phyloP scores from a whole-genome alignment of 208 protist species.

The Histomonas meleagridis region DNA sequence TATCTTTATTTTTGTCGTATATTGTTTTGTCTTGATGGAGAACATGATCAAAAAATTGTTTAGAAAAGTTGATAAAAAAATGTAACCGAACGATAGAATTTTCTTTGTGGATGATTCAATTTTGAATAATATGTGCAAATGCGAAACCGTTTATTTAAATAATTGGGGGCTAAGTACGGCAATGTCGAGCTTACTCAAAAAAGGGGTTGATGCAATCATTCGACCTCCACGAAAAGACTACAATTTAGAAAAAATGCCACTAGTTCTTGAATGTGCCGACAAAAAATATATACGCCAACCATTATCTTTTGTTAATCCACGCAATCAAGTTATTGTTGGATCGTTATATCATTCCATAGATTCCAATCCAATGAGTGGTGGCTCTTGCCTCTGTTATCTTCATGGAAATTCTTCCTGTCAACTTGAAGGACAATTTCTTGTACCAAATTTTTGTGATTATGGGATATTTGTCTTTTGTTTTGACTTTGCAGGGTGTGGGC shows the following conservation, averaged over 20 bases:
- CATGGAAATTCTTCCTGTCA: conserved; percentile 1
- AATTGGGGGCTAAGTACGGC: no score
- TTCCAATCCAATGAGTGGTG: neutral
- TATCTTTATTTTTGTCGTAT: no score
- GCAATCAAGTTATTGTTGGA: neutral
- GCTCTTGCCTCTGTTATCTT: neutral
- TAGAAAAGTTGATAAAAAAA: no score
- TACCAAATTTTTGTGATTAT: neutral
- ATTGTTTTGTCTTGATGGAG: no score
- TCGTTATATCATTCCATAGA: neutral
- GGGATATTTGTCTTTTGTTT: neutral
- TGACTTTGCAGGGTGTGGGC: neutral
- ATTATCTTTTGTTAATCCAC: neutral
- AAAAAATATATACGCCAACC: neutral
- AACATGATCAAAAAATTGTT: no score
- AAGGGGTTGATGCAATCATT: neutral
- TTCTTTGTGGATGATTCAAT: no score
- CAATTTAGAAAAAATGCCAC: neutral
- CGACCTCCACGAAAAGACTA: neutral
- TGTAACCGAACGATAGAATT: no score
- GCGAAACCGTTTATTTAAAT: no score
- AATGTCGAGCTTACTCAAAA: no score
- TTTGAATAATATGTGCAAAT: no score
- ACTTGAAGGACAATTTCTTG: conserved; percentile 1
- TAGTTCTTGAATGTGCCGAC: neutral